Evolutionary conservation across 208 protist genomes (phyloP), one percentile per base, ranked within the genome.

Genomic region (Crithidia sp.): DNA sequence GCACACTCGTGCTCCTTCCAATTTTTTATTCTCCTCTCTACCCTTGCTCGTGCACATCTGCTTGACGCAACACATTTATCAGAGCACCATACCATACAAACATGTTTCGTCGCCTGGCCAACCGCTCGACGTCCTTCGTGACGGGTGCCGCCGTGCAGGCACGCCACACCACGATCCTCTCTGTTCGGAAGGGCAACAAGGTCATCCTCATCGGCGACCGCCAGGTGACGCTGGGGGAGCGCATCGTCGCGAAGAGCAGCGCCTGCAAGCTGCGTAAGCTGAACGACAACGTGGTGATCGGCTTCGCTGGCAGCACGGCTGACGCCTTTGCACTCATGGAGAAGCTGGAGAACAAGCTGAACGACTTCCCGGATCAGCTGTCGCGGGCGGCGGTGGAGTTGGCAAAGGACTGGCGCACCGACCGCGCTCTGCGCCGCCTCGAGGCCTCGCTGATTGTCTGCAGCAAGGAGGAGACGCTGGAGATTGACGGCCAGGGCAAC

Each of bases 261-360:
- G 86, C 91, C 39, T 86, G 86, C 77, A 95, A 96, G 82, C 86
- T 96, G 57, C 90, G 93, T 19, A 74, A 81, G 67, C 82, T 94
- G 45, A 86, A 83, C 52, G 86, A 91, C 39, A 89, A 92, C 71
- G 91, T 98, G 10, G 81, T 96, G 14, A 90, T 96, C 49, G 97
- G 97, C 57, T 98, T 98, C 71, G 96, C 96, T 28, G 97, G 97
- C 28, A 91, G 87, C 77, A 97, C 96, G 16, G 97, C 96, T 5
- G 97, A 99, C 66, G 96, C 94, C n/a, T 93, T 99, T 28, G 95
- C 97, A 19, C 78, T 99, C n/a, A 95, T 98, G 88, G 97, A 99
- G 76, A 95, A 96, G 72, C 82, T 99, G 3, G 95, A 99, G 74
- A 89, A 83, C 61, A 97, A 98, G 78, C 75, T 99, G 4, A 90